Evolutionary conservation across 345 rosid species (phyloP).

Genomic region (Anastatica hierochuntica): DNA sequence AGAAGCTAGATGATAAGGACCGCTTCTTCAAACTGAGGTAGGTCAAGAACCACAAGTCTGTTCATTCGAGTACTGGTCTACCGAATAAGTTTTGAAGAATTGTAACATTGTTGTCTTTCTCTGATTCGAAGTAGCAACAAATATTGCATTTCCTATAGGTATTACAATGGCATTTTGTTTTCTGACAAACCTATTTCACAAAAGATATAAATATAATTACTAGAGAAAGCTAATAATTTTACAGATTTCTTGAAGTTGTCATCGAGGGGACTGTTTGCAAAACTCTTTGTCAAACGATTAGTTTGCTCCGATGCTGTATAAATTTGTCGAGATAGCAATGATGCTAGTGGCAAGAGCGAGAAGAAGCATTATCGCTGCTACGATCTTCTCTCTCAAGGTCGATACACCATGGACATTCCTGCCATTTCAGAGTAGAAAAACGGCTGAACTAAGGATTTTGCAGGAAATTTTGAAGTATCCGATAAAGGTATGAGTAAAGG

Average conservation of each 20-base stretch:
- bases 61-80: too few relatives aligned
- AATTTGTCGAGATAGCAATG: slow-evolving; percentile 30
- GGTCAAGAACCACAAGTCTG: too few relatives aligned
- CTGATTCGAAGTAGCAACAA: too few relatives aligned
- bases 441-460: too few relatives aligned
- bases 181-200: slow-evolving; percentile 4
- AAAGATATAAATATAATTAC: slow-evolving; percentile 1
- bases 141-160: slow-evolving; percentile 4
- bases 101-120: too few relatives aligned
- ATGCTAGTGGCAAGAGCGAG: slow-evolving; percentile 33
- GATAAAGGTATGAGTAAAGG: too few relatives aligned
- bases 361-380: slow-evolving; percentile 28
- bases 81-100: too few relatives aligned
- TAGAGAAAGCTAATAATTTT: neutral
- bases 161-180: too few relatives aligned
- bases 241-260: slow-evolving; percentile 21
- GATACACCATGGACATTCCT: slow-evolving; percentile 43
- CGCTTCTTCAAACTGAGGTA: too few relatives aligned
- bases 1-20: slow-evolving; percentile 51
- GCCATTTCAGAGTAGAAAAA: too few relatives aligned
- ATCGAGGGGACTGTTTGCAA: slow-evolving; percentile 18
- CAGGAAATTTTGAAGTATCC: too few relatives aligned
- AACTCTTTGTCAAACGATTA: neutral
- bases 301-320: slow-evolving; percentile 18
- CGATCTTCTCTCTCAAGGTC: slow-evolving; percentile 27